Evolutionary conservation across 2,329 filamentous ascomycete genomes (phyloP).

Genomic region (Stemphylium vesicarium): DNA sequence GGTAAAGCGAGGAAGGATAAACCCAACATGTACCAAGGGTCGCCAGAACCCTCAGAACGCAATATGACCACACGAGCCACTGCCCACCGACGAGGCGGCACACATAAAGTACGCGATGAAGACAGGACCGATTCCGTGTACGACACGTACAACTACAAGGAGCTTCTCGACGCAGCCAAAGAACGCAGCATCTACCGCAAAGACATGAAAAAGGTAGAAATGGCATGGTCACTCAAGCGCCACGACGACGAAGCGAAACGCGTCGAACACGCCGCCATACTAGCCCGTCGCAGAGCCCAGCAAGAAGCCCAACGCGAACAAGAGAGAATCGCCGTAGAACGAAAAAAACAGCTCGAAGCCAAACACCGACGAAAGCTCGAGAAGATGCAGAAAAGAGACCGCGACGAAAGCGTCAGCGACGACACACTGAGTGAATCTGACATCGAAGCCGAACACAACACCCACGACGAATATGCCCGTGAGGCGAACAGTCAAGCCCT

Average conservation of each 20-base stretch:
- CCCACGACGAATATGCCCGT: constrained; percentile 2
- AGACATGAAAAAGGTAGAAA: constrained; percentile 40
- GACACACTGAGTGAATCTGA: constrained; percentile 6
- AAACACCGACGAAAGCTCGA: constrained; percentile 16
- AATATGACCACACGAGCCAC: constrained; percentile 21
- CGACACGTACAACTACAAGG: constrained; percentile 32
- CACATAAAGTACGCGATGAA: constrained; percentile 36
- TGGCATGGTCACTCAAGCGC: constrained; percentile 31
- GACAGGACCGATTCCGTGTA: constrained; percentile 39
- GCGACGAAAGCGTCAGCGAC: constrained; percentile 26
- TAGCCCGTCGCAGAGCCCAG: constrained; percentile 16
- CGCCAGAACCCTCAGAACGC: neutral
- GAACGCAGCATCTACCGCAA: constrained; percentile 33
- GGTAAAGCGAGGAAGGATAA: constrained; percentile 19
- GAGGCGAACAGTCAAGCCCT: constrained; percentile 16
- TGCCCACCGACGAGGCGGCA: constrained; percentile 37
- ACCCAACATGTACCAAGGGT: constrained; percentile 2
- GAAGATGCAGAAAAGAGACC: constrained; percentile 12
- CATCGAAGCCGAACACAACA: neutral
- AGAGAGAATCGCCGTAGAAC: constrained; percentile 10
- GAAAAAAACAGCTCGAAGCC: constrained; percentile 3
- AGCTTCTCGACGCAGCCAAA: constrained; percentile 27
- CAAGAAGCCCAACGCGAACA: constrained; percentile 17
- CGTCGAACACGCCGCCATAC: constrained; percentile 14
- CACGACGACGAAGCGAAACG: constrained; percentile 19